These are phyloP conservation scores for Lichtheimia corymbifera DNA, from an alignment of 371 early-diverging fungal genomes.

Conservation along the genomic window DNA sequence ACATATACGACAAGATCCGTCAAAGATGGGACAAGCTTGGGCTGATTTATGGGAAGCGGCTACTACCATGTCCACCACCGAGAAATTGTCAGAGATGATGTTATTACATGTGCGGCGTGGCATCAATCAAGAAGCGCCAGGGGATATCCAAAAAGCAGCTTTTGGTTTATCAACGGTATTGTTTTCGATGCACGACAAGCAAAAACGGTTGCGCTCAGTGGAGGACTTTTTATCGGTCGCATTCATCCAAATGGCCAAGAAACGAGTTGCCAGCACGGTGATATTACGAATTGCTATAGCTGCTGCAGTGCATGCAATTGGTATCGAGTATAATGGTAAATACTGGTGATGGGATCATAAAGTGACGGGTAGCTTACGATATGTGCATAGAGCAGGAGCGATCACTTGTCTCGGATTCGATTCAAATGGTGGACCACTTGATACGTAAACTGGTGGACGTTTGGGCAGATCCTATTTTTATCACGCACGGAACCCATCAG, in stretches of 20 bases:
- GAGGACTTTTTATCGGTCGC: background rate
- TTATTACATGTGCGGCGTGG: background rate
- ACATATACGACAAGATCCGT: background rate
- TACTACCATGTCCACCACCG: background rate
- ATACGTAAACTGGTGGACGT: conserved; percentile 14
- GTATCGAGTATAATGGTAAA: background rate
- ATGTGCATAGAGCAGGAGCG: background rate
- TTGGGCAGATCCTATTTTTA: conserved; percentile 44
- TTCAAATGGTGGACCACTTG: background rate
- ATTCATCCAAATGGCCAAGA: conserved; percentile 3
- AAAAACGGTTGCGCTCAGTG: background rate
- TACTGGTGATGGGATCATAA: background rate
- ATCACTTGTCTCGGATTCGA: conserved; percentile 2
- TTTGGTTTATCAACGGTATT: background rate
- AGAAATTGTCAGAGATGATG: background rate
- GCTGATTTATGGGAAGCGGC: background rate
- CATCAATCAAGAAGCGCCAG: background rate
- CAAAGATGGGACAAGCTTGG: conserved; percentile 1
- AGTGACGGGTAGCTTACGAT: background rate
- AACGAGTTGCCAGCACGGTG: background rate
- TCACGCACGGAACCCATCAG: conserved; percentile 23
- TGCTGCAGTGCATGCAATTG: background rate
- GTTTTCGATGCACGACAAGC: background rate
- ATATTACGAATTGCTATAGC: background rate
- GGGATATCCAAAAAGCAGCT: background rate